A percentile compares a stretch with the other conserved stretches of the same genome.
Evolutionary conservation across 2,329 filamentous ascomycete genomes (phyloP).

Genomic region (Colletotrichum truncatum): DNA sequence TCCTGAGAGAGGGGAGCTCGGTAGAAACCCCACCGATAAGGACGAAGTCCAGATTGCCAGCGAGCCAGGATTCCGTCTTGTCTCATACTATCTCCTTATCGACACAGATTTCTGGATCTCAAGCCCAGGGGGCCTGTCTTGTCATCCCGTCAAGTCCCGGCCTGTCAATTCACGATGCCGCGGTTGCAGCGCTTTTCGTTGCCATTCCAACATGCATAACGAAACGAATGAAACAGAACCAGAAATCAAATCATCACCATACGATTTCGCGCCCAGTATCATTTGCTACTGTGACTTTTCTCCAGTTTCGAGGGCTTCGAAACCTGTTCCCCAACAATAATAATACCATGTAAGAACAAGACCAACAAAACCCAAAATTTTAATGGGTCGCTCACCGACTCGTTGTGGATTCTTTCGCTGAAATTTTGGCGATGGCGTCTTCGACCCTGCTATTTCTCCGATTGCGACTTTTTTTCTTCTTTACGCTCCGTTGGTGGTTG

Average conservation of each 20-base stretch:
- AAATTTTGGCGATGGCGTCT: slow-evolving; percentile 27
- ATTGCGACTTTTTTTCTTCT: slow-evolving; percentile 12
- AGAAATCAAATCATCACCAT: slow-evolving; percentile 22
- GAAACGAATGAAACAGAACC: background rate
- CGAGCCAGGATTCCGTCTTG: background rate
- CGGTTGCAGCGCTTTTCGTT: slow-evolving; percentile 16
- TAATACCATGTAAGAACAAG: background rate
- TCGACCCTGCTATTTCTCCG: slow-evolving; percentile 22
- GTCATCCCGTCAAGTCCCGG: slow-evolving; percentile 9
- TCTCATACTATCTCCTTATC: slow-evolving; percentile 21
- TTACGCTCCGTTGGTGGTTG: background rate
- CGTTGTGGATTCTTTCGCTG: slow-evolving; percentile 14
- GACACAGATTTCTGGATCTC: slow-evolving; percentile 1
- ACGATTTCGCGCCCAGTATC: slow-evolving; percentile 12
- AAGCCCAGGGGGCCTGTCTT: background rate
- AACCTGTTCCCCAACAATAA: background rate
- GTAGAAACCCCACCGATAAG: slow-evolving; percentile 20
- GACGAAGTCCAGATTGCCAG: background rate
- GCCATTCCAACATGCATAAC: background rate
- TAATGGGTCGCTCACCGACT: slow-evolving; percentile 22
- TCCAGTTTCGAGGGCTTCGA: slow-evolving; percentile 6
- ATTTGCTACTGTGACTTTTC: background rate
- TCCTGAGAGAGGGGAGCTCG: slow-evolving; percentile 1
- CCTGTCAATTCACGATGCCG: slow-evolving; percentile 3
- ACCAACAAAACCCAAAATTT: background rate